Evolutionary conservation across 2,329 filamentous ascomycete species (phyloP).

Genomic region (Trichoderma pleuroti): DNA sequence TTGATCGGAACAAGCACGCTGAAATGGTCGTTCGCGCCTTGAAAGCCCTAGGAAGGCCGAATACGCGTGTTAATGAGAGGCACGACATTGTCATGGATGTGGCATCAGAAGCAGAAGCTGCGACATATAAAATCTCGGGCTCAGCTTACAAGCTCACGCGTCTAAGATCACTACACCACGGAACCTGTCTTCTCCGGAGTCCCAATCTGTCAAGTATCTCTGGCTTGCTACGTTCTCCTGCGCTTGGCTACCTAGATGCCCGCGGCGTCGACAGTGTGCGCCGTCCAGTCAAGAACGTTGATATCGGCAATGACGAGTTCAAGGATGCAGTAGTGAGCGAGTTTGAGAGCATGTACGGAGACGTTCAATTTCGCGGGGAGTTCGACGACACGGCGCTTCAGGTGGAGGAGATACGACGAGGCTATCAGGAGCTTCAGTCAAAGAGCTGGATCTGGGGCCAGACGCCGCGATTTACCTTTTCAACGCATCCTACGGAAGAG

Average conservation of each 20-base stretch:
- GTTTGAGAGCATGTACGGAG: conserved; percentile 66
- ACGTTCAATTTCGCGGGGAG: conserved; percentile 31
- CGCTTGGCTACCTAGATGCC: conserved; percentile 70
- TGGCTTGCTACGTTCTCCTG: conserved; percentile 71
- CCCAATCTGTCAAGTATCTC: conserved; percentile 69
- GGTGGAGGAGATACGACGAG: conserved; percentile 46
- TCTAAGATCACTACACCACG: conserved; percentile 80
- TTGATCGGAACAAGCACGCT: conserved; percentile 83
- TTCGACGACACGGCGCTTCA: conserved; percentile 51
- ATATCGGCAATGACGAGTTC: conserved; percentile 47
- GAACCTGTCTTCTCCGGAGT: conserved; percentile 78
- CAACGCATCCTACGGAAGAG: conserved; percentile 55
- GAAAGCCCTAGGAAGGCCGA: conserved; percentile 51
- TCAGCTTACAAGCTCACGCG: conserved; percentile 93
- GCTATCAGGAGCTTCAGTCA: conserved; percentile 45
- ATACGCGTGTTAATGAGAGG: conserved; percentile 75
- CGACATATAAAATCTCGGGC: conserved; percentile 76
- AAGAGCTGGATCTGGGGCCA: conserved; percentile 77
- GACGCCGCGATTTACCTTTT: conserved; percentile 78
- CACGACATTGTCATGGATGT: conserved; percentile 84
- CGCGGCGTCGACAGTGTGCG: conserved; percentile 89
- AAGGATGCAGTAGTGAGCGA: conserved; percentile 57
- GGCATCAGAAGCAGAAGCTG: conserved; percentile 18
- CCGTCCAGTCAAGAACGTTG: conserved; percentile 77
- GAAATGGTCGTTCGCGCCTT: conserved; percentile 91